Percentiles rank a stretch among this genome's conserved stretches.
Conservation (phyloP, 306 rosid species). For the Cucurbita maxima region DNA sequence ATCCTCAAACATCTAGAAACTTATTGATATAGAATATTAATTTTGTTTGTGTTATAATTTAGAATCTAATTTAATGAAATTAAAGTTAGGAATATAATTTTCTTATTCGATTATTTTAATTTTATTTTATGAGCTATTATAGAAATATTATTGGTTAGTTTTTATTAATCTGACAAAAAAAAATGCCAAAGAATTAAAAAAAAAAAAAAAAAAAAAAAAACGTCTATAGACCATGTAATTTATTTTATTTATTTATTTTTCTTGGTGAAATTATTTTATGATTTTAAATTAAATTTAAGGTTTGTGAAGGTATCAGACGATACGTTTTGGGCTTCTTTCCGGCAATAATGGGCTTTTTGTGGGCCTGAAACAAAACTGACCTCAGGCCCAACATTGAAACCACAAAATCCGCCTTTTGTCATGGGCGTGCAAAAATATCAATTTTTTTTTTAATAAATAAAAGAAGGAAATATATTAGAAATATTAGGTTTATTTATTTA, state of each 20-base stretch:
- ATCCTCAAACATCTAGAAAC: too few relatives aligned
- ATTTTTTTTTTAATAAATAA: too few relatives aligned
- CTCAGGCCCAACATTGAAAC: not conserved
- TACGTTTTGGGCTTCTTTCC: not conserved
- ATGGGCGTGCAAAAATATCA: not conserved
- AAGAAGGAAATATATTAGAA: too few relatives aligned
- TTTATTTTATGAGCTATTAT: not conserved
- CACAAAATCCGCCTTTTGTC: not conserved
- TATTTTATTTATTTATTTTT: not conserved
- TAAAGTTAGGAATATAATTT: too few relatives aligned
- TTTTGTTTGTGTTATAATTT: too few relatives aligned
- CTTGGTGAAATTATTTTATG: too few relatives aligned
- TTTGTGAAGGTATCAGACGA: too few relatives aligned
- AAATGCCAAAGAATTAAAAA: not conserved
- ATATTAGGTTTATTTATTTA: too few relatives aligned
- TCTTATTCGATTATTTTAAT: too few relatives aligned
- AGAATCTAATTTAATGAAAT: not conserved
- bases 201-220: not conserved
- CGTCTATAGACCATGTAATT: not conserved
- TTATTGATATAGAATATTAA: not conserved
- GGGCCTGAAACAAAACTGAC: not conserved
- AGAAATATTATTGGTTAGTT: not conserved
- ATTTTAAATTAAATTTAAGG: too few relatives aligned
- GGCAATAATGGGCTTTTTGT: not conserved
- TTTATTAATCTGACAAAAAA: not conserved